Conservation (phyloP, 148 eudicot genomes). For the Vaccinium darrowii region DNA sequence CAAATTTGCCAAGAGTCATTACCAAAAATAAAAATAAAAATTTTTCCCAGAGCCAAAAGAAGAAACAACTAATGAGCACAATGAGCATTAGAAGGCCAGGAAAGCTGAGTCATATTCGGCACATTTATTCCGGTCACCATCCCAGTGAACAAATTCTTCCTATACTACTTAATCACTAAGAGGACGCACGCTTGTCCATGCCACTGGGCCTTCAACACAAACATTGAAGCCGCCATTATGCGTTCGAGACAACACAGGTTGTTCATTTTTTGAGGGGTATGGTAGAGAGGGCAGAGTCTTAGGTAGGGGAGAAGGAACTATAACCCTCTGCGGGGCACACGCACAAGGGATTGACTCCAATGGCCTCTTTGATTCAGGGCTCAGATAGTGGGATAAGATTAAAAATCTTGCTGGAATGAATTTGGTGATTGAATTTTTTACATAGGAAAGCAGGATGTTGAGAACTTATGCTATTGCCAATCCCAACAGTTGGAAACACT, state of each 20-base stretch:
- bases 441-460: background rate
- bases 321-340: background rate
- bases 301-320: background rate
- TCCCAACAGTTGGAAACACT: background rate
- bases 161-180: background rate
- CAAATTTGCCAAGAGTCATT: background rate
- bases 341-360: background rate
- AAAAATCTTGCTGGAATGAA: background rate
- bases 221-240: background rate
- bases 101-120: background rate
- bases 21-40: too few species aligned
- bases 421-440: background rate
- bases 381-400: background rate
- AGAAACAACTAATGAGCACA: background rate
- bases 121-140: background rate
- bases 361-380: background rate
- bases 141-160: background rate
- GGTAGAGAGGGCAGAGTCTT: background rate
- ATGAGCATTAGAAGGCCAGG: background rate
- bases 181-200: background rate
- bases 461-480: background rate
- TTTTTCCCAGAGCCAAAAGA: background rate
- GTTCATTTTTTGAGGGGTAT: background rate
- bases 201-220: background rate
- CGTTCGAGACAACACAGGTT: background rate